Percentiles rank a stretch among this genome's conserved stretches.
Conservation (phyloP, 2,329 filamentous ascomycete genomes). For the Ascochyta koolunga region DNA sequence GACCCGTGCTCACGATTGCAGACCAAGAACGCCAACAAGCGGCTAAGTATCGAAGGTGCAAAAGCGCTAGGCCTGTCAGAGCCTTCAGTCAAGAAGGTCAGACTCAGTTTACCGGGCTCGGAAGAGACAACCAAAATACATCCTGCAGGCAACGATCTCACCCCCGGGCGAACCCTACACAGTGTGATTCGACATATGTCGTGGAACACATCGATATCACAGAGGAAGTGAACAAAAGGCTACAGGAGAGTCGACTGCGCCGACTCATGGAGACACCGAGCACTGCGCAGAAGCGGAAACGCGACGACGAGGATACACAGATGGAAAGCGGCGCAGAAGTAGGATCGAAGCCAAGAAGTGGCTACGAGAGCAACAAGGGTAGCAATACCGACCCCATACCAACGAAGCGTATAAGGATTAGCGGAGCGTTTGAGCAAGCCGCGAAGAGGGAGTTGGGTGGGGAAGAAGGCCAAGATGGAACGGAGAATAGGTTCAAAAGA, state of each 20-base stretch:
- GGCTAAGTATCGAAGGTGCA: slow-evolving; percentile 37
- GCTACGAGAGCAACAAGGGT: slow-evolving; percentile 19
- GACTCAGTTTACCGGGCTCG: slow-evolving; percentile 16
- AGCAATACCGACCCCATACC: slow-evolving; percentile 23
- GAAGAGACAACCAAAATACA: slow-evolving; percentile 21
- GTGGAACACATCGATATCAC: slow-evolving; percentile 41
- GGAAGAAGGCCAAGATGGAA: slow-evolving; percentile 4
- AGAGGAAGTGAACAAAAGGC: slow-evolving; percentile 40
- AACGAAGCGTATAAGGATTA: slow-evolving; percentile 34
- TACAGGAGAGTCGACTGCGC: slow-evolving; percentile 38
- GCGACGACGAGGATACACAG: slow-evolving; percentile 27
- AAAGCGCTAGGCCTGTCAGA: slow-evolving; percentile 11
- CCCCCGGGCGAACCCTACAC: slow-evolving; percentile 20
- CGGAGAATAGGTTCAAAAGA: slow-evolving; percentile 22
- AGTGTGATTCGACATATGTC: slow-evolving; percentile 24
- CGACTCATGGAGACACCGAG: slow-evolving; percentile 41
- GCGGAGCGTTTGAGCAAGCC: slow-evolving; percentile 30
- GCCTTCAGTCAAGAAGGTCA: slow-evolving; percentile 6
- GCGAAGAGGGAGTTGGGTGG: slow-evolving; percentile 24
- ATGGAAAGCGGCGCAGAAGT: slow-evolving; percentile 24
- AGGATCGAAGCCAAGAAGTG: slow-evolving; percentile 22
- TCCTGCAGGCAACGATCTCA: slow-evolving; percentile 21
- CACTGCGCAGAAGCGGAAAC: slow-evolving; percentile 45
- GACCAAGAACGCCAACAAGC: slow-evolving; percentile 32
- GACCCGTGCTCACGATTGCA: slow-evolving; percentile 13